Evolutionary conservation across 2,329 filamentous ascomycete genomes (phyloP).

Genomic region (Colletotrichum cordylinicola): DNA sequence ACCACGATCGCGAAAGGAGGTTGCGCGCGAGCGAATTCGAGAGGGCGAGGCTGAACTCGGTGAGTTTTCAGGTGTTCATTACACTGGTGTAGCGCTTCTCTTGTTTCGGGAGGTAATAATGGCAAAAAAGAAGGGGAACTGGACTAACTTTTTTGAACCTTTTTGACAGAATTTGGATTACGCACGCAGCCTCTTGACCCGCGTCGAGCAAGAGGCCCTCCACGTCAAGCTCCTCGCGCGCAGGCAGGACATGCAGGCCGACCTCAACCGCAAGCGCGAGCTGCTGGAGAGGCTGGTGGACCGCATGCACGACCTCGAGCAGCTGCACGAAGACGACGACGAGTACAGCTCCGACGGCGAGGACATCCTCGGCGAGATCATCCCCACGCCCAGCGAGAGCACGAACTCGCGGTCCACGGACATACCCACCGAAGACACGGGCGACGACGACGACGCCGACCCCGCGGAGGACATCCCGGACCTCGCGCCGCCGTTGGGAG

Average conservation of each 20-base stretch:
- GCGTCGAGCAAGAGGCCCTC: conserved; percentile 72
- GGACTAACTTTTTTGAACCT: neutral
- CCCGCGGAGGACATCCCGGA: neutral
- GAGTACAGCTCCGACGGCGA: conserved; percentile 60
- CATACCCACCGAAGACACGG: conserved; percentile 24
- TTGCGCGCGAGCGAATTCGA: conserved; percentile 70
- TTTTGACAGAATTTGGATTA: conserved; percentile 71
- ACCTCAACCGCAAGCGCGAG: conserved; percentile 70
- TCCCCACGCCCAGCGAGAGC: conserved; percentile 61
- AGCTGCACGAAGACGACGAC: conserved; percentile 47
- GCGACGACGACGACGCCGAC: conserved; percentile 18
- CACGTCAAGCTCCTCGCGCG: conserved; percentile 63
- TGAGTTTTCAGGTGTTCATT: conserved; percentile 29
- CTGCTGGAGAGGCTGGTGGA: conserved; percentile 70
- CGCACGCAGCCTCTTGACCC: conserved; percentile 71
- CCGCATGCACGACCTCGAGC: conserved; percentile 70
- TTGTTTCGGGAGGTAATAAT: no score
- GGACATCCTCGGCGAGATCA: conserved; percentile 61
- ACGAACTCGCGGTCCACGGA: conserved; percentile 40
- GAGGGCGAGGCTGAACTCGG: conserved; percentile 49
- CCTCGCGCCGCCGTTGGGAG: neutral
- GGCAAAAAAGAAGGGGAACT: neutral
- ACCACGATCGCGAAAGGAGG: conserved; percentile 62
- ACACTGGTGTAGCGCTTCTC: neutral
- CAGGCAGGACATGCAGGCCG: conserved; percentile 65